A percentile compares a stretch with the other conserved stretches of the same genome.
phyloP scores from a whole-genome alignment of 192 early-diverging fungal genomes.

The Gonapodya prolifera region DNA sequence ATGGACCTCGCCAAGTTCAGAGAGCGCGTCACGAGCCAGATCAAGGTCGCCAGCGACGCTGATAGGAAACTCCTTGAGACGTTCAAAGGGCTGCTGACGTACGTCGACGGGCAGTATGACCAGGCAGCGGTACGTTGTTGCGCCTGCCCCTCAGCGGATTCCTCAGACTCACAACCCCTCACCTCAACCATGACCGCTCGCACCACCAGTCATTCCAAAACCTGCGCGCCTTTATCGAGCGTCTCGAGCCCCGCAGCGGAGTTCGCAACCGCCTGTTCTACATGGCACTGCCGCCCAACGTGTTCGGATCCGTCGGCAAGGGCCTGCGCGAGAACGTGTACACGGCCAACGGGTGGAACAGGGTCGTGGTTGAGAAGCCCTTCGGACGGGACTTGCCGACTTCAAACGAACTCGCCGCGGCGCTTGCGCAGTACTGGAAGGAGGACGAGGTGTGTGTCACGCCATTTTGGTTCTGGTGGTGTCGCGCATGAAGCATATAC shows the following conservation, averaged over 20 bases:
- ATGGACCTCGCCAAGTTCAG: slow-evolving; percentile 62
- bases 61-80: slow-evolving; percentile 34
- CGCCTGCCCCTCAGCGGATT: not conserved
- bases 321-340: slow-evolving; percentile 63
- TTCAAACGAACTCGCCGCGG: slow-evolving; percentile 54
- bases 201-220: slow-evolving; percentile 43
- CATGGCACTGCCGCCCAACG: slow-evolving; percentile 89
- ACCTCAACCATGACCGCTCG: too few relatives aligned
- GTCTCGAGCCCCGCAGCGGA: slow-evolving; percentile 31
- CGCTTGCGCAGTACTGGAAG: slow-evolving; percentile 61
- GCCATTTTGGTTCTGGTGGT: too few relatives aligned
- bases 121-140: slow-evolving; percentile 28
- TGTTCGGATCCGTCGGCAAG: slow-evolving; percentile 76
- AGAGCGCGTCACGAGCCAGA: slow-evolving; percentile 51
- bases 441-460: slow-evolving; percentile 74
- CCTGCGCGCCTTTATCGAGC: slow-evolving; percentile 48
- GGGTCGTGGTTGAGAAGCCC: slow-evolving; percentile 93
- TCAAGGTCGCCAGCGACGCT: slow-evolving; percentile 48
- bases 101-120: slow-evolving; percentile 77
- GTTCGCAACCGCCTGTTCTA: slow-evolving; percentile 73
- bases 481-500: too few relatives aligned
- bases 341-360: slow-evolving; percentile 45
- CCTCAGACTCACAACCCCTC: not conserved
- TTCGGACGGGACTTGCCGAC: slow-evolving; percentile 88
- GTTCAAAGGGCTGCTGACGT: slow-evolving; percentile 63